Evolutionary conservation across 176 grass and related monocot species (phyloP), one percentile per base, ranked within the genome.

Genomic region (Oryza coarctata): DNA sequence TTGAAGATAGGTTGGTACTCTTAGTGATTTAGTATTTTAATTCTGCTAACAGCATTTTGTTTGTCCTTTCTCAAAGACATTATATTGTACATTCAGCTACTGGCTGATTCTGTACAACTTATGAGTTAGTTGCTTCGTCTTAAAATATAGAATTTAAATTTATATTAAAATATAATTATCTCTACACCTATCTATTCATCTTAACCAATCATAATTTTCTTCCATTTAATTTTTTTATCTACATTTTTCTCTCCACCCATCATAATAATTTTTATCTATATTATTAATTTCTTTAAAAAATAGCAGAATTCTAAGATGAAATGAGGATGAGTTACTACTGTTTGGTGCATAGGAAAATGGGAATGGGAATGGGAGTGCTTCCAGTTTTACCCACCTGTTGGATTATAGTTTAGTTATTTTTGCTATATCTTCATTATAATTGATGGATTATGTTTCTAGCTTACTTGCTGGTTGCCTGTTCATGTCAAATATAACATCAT

Each of bases 1-100:
- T 8, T 82, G n/a, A 34, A n/a, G 79, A 76, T 71, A 49, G 79
- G 73, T 38, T 40, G 7, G 9, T 77, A 31, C 23, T 40, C n/a
- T 76, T 63, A 39, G 65, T 77, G 31, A 25, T 71, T 63, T 69
- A 15, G 49, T 52, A 49, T 65, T 45, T 74, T 55, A 85, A 14
- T 38, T 70, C 4, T 29, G 35, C 3, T 70, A 55, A 39, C 4
- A 12, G 22, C 49, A 82, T 62, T 60, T 47, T 20, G 12, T 29
- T 68, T 68, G 45, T 74, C 20, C 12, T 3, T 50, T 68, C 47
- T 86, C 26, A 39, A 80, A 80, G 47, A n/a, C 49, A 27, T 70
- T 69, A 25, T 72, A 3, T 81, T 57, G 4, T n/a, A 9, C 7
- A 34, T 28, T 63, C 65, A 68, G 20, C 20, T 40, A 55, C 50